Evolutionary conservation across 208 protist genomes (phyloP).

Genomic region (Trypanosoma vivax): DNA sequence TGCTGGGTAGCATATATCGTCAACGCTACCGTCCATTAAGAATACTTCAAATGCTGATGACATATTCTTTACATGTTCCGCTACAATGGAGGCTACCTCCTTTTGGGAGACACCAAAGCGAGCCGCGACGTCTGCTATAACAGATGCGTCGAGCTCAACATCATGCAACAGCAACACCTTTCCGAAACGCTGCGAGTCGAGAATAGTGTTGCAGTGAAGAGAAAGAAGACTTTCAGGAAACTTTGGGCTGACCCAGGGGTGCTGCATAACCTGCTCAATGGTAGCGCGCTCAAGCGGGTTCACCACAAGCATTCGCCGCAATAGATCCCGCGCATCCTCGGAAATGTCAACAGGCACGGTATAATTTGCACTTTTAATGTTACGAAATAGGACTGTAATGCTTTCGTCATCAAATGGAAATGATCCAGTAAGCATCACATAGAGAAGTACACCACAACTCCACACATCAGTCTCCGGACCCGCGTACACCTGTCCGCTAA

Average conservation of each 20-base stretch:
- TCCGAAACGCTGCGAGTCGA: constrained; percentile 57
- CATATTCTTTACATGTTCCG: constrained; percentile 41
- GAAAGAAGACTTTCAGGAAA: constrained; percentile 64
- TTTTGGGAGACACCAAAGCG: constrained; percentile 44
- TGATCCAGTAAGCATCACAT: constrained; percentile 70
- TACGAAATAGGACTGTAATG: constrained; percentile 55
- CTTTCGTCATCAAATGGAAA: constrained; percentile 80
- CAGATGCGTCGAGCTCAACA: constrained; percentile 44
- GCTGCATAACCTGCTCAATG: constrained; percentile 86
- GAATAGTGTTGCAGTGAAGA: constrained; percentile 58
- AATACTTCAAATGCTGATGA: constrained; percentile 37
- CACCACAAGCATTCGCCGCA: constrained; percentile 64
- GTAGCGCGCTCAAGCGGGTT: constrained; percentile 81
- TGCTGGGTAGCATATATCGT: constrained; percentile 45
- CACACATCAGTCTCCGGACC: constrained; percentile 80
- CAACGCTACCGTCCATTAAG: background rate
- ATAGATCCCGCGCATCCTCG: constrained; percentile 34
- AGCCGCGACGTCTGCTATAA: constrained; percentile 46
- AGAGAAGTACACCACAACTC: constrained; percentile 86
- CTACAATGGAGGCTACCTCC: constrained; percentile 44
- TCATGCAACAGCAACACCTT: constrained; percentile 24
- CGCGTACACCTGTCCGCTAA: constrained; percentile 65
- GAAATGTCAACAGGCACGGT: constrained; percentile 44
- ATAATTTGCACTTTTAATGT: constrained; percentile 73
- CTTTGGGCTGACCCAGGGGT: constrained; percentile 60